phyloP scores from a whole-genome alignment of 306 rosid species.

The Medicago lupulina region DNA sequence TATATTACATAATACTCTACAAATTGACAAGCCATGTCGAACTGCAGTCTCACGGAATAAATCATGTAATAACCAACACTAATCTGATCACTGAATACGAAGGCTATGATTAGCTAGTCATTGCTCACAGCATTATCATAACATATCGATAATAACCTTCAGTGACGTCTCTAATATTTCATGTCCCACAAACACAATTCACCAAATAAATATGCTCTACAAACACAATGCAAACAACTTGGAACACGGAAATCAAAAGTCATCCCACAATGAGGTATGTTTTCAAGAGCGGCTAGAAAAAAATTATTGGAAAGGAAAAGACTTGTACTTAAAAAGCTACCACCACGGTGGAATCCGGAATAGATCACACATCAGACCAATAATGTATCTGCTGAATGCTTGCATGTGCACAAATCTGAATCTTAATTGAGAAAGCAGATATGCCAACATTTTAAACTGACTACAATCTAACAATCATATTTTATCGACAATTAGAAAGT shows the following conservation, averaged over 20 bases:
- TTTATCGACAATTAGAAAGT: too few relatives aligned
- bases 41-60: neutral
- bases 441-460: conserved; percentile 1
- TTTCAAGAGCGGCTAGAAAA: neutral
- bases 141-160: neutral
- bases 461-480: neutral
- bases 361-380: neutral
- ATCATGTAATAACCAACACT: neutral
- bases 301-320: neutral
- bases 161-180: neutral
- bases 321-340: neutral
- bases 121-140: neutral
- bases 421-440: conserved; percentile 16
- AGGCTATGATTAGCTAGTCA: conserved; percentile 5
- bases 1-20: neutral
- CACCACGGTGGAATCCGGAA: neutral
- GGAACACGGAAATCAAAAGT: conserved; percentile 27
- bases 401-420: too few relatives aligned
- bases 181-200: neutral
- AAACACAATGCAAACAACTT: conserved; percentile 11
- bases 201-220: neutral
- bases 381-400: neutral
- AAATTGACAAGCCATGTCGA: neutral
- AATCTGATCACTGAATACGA: neutral
- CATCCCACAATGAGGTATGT: neutral